Evolutionary conservation across 2,329 filamentous ascomycete genomes (phyloP).

Genomic region (Cyphellophora attinorum): DNA sequence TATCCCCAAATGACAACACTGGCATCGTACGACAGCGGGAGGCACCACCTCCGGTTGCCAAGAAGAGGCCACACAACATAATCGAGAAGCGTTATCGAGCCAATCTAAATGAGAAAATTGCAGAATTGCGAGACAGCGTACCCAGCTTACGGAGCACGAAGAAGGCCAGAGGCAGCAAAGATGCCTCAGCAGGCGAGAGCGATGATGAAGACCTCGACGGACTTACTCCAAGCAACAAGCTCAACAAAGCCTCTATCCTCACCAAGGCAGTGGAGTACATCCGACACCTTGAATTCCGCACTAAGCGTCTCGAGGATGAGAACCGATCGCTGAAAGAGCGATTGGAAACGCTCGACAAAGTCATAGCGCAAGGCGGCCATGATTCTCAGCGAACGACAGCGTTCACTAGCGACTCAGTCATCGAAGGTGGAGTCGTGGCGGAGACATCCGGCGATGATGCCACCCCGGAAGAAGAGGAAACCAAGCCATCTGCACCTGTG

Average conservation of each 20-base stretch:
- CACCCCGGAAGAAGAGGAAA: conserved; percentile 10
- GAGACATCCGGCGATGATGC: conserved; percentile 39
- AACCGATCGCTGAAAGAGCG: conserved; percentile 69
- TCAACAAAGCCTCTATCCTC: conserved; percentile 95
- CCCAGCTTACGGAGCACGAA: conserved; percentile 80
- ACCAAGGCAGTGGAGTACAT: conserved; percentile 97
- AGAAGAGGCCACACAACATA: conserved; percentile 97
- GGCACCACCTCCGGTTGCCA: conserved; percentile 48
- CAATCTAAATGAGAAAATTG: conserved; percentile 95
- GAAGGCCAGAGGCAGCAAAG: conserved; percentile 47
- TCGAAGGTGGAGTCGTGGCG: conserved; percentile 10
- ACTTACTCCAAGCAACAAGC: conserved; percentile 77
- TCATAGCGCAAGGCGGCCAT: conserved; percentile 36
- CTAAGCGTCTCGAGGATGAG: conserved; percentile 71
- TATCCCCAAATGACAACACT: conserved; percentile 44
- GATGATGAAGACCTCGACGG: conserved; percentile 76
- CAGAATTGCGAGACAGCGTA: conserved; percentile 81
- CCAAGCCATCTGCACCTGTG: conserved; percentile 19
- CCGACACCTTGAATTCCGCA: conserved; percentile 82
- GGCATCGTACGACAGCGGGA: conserved; percentile 40
- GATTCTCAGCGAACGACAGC: conserved; percentile 16
- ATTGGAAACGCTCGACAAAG: conserved; percentile 68
- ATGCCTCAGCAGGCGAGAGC: conserved; percentile 46
- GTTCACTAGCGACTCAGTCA: conserved; percentile 18
- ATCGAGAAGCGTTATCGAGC: conserved; percentile 96